phyloP scores from a whole-genome alignment of 192 early-diverging fungal species.

The Coemansia sp. region DNA sequence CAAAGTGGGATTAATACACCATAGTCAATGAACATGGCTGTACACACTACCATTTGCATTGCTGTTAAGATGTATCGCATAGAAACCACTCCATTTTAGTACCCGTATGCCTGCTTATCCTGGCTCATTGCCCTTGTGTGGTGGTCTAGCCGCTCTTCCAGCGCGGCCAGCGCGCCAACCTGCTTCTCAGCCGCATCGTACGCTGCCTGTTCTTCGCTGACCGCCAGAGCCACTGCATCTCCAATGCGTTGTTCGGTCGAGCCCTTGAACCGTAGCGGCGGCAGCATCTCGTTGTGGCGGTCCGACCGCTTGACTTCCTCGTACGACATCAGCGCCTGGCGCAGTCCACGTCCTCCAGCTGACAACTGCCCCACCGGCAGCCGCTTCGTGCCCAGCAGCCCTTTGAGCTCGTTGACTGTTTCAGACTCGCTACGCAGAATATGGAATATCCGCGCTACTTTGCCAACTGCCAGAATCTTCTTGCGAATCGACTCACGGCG shows the following conservation, averaged over 20 bases:
- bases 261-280: constrained; percentile 54
- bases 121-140: constrained; percentile 30
- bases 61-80: not conserved
- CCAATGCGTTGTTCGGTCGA: constrained; percentile 25
- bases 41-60: too few species aligned
- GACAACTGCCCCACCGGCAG: constrained; percentile 85
- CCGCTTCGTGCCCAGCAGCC: constrained; percentile 74
- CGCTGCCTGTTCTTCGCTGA: constrained; percentile 32
- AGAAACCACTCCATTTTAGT: constrained; percentile 1
- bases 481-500: constrained; percentile 12
- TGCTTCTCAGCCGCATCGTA: constrained; percentile 29
- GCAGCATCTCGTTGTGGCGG: constrained; percentile 88
- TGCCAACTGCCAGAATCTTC: constrained; percentile 84
- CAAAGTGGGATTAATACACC: too few species aligned
- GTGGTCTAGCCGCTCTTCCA: constrained; percentile 36
- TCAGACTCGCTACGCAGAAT: constrained; percentile 90
- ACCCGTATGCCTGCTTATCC: constrained; percentile 24
- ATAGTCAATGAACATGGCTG: too few species aligned
- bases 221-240: constrained; percentile 26
- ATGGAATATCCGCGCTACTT: constrained; percentile 86
- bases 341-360: constrained; percentile 89
- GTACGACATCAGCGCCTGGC: constrained; percentile 81
- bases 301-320: constrained; percentile 91
- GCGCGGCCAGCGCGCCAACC: constrained; percentile 25
- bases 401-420: constrained; percentile 90